A percentile compares a stretch with the other conserved stretches of the same genome.
These are phyloP conservation scores for Nakaseomyces kungkrabaensis DNA, from an alignment of 1,139 yeast genomes.

Conservation along the genomic window DNA sequence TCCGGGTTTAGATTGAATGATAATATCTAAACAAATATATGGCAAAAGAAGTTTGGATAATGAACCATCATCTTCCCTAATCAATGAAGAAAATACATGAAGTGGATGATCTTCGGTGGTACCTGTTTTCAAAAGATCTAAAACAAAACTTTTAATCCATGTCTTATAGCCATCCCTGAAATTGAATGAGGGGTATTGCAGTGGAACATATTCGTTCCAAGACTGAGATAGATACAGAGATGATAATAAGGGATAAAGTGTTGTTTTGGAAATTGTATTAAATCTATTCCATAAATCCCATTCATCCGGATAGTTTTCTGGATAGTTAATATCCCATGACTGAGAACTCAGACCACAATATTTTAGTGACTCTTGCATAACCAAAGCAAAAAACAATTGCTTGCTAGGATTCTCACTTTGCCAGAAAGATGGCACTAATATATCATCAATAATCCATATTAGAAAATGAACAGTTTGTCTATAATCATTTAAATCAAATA, in stretches of 20 bases:
- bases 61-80: constrained; percentile 63
- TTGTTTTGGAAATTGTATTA: constrained; percentile 59
- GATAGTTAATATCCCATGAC: constrained; percentile 29
- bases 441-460: constrained; percentile 52
- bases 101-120: constrained; percentile 45
- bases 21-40: constrained; percentile 60
- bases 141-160: constrained; percentile 67
- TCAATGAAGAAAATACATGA: constrained; percentile 53
- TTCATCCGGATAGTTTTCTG: constrained; percentile 30
- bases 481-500: constrained; percentile 53
- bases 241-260: constrained; percentile 63
- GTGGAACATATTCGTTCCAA: constrained; percentile 33
- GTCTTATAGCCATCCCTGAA: constrained; percentile 35
- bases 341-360: constrained; percentile 45
- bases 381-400: constrained; percentile 76
- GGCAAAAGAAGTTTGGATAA: constrained; percentile 71
- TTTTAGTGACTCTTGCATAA: constrained; percentile 77
- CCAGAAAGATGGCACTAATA: constrained; percentile 73
- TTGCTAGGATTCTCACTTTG: constrained; percentile 82
- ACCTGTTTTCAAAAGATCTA: constrained; percentile 47
- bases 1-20: constrained; percentile 33
- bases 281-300: constrained; percentile 50
- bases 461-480: constrained; percentile 58
- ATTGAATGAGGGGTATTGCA: constrained; percentile 43
- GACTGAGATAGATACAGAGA: constrained; percentile 58